Conservation (phyloP, 805 yeast species). For the Teunomyces gatunensis region DNA sequence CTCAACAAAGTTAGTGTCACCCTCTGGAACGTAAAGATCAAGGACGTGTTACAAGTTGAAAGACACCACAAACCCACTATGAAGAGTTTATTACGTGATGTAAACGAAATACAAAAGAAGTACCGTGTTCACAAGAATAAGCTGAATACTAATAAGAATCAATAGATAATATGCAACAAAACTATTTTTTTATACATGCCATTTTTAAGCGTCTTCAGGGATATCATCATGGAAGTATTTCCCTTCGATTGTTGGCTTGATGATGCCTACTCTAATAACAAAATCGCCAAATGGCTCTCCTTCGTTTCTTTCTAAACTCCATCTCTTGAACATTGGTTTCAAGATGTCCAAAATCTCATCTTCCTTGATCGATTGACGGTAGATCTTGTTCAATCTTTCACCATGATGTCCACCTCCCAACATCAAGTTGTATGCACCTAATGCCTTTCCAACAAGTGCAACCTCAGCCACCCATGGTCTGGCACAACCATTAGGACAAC, state of each 20-base stretch:
- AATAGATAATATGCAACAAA: background rate
- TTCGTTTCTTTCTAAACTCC: constrained; percentile 88
- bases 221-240: constrained; percentile 93
- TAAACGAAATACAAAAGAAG: constrained; percentile 5
- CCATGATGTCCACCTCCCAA: constrained; percentile 96
- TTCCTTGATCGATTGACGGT: constrained; percentile 83
- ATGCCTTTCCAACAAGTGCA: constrained; percentile 93
- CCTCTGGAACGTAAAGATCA: constrained; percentile 47
- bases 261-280: constrained; percentile 80
- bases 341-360: constrained; percentile 77
- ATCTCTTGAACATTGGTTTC: constrained; percentile 85
- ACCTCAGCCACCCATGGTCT: constrained; percentile 98
- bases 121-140: background rate
- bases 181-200: constrained; percentile 1
- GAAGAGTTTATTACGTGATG: constrained; percentile 10
- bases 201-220: constrained; percentile 62
- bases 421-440: constrained; percentile 88
- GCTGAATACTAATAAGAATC: background rate
- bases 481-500: constrained; percentile 98
- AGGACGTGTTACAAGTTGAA: constrained; percentile 45
- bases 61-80: constrained; percentile 27
- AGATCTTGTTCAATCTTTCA: constrained; percentile 86
- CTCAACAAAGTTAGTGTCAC: constrained; percentile 47
- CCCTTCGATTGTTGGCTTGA: constrained; percentile 86
- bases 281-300: constrained; percentile 97